Evolutionary conservation across 2,329 filamentous ascomycete species (phyloP).

Genomic region (Trichoderma polysporum): DNA sequence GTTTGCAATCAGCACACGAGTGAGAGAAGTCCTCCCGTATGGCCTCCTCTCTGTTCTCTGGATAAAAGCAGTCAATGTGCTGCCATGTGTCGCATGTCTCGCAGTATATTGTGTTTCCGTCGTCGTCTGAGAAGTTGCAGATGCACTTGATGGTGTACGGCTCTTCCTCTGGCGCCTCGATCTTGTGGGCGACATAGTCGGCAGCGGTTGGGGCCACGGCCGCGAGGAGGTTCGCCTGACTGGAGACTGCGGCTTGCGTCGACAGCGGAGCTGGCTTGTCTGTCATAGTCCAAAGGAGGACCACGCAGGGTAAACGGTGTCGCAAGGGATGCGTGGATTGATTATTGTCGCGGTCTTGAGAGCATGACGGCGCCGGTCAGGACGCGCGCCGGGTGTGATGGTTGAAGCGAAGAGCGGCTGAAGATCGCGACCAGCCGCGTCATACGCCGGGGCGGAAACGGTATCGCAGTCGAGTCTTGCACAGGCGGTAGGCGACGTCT

Average conservation of each 20-base stretch:
- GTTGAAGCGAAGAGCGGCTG: background rate
- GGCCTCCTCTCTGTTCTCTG: conserved; percentile 67
- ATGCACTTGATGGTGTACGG: conserved; percentile 98
- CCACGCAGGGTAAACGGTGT: conserved; percentile 43
- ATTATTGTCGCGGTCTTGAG: conserved; percentile 53
- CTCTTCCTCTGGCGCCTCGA: conserved; percentile 65
- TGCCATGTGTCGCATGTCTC: conserved; percentile 97
- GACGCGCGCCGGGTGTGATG: conserved; percentile 39
- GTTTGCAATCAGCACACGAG: conserved; percentile 85
- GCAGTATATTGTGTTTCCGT: conserved; percentile 96
- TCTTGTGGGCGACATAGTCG: conserved; percentile 46
- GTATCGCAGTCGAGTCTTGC: background rate
- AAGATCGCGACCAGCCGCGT: conserved; percentile 22
- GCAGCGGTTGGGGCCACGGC: conserved; percentile 34
- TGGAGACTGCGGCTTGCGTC: conserved; percentile 56
- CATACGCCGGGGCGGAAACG: conserved; percentile 20
- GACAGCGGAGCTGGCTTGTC: conserved; percentile 55
- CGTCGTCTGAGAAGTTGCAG: conserved; percentile 88
- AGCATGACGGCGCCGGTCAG: conserved; percentile 58
- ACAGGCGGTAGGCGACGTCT: conserved; percentile 10
- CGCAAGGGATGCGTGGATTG: conserved; percentile 40
- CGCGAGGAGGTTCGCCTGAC: conserved; percentile 48
- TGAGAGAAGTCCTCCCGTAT: conserved; percentile 72
- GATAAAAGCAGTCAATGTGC: conserved; percentile 95
- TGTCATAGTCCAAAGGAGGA: conserved; percentile 58